Evolutionary conservation across 2,329 filamentous ascomycete species (phyloP).

Genomic region (Cercospora sesami): DNA sequence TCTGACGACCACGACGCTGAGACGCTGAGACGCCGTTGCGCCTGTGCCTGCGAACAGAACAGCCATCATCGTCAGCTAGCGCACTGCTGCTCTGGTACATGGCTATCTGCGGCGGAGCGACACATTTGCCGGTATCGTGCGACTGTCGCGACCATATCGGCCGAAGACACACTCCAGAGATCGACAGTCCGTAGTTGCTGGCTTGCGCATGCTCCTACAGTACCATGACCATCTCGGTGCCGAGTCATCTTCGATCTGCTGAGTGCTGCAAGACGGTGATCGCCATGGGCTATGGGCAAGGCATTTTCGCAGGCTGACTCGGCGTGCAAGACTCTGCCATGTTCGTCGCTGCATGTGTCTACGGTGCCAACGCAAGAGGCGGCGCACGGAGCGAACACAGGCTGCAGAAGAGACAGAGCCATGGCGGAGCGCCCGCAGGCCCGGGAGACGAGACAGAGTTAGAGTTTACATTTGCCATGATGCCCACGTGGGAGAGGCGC

Average conservation of each 20-base stretch:
- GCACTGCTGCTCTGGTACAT: background rate
- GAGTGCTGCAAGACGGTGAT: background rate
- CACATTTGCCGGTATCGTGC: background rate
- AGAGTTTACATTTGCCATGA: background rate
- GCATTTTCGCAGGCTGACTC: background rate
- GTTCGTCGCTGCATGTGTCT: background rate
- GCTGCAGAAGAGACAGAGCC: background rate
- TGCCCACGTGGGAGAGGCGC: background rate
- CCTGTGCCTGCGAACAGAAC: background rate
- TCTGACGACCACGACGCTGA: conserved; percentile 1
- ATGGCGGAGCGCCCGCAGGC: background rate
- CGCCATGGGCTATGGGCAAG: background rate
- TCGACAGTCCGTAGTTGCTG: background rate
- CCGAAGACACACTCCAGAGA: background rate
- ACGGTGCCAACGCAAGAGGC: background rate
- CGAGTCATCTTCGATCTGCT: background rate
- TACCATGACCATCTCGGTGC: conserved; percentile 4
- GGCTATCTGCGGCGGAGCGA: background rate
- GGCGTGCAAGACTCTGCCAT: background rate
- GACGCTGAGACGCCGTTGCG: conserved; percentile 8
- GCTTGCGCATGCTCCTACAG: background rate
- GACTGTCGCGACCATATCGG: background rate
- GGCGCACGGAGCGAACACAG: background rate
- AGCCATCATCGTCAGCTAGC: background rate
- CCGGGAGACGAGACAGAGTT: conserved; percentile 4